phyloP scores from a whole-genome alignment of 2,329 filamentous ascomycete species.

The Chaetothyriales sp. region DNA sequence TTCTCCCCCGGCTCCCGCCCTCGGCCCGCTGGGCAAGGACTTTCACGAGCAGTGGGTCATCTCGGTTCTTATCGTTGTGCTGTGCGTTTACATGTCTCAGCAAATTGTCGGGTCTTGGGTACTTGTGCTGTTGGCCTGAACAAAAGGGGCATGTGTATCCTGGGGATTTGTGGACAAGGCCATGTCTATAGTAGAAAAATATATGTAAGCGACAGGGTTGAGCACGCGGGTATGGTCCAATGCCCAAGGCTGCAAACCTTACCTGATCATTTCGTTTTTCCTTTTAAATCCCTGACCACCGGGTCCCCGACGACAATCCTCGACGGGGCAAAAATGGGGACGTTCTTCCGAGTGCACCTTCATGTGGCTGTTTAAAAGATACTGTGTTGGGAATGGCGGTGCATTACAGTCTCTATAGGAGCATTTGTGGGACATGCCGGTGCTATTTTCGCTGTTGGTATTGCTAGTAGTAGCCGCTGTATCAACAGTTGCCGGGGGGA shows the following conservation, averaged over 20 bases:
- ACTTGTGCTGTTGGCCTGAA: constrained; percentile 82
- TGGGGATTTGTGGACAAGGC: constrained; percentile 83
- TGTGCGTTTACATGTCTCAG: constrained; percentile 91
- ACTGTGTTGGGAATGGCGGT: constrained; percentile 50
- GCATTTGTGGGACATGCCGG: constrained; percentile 35
- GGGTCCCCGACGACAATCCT: constrained; percentile 43
- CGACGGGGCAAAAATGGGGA: constrained; percentile 51
- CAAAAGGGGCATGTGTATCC: constrained; percentile 96
- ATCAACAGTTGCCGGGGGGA: neutral
- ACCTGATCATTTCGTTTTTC: constrained; percentile 53
- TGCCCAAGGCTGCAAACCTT: neutral
- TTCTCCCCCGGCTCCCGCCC: constrained; percentile 65
- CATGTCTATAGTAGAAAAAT: constrained; percentile 36
- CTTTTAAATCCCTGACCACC: constrained; percentile 56
- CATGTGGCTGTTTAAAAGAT: constrained; percentile 45
- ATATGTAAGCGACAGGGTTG: neutral
- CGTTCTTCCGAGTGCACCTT: constrained; percentile 51
- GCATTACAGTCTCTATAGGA: constrained; percentile 44
- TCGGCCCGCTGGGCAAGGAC: constrained; percentile 78
- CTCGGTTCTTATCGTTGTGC: constrained; percentile 77
- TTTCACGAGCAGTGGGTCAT: constrained; percentile 66
- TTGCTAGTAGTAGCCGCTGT: neutral
- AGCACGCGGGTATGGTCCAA: too few relatives aligned
- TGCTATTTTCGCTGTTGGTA: neutral
- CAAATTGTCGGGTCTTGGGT: constrained; percentile 87